Percentiles rank a stretch among this genome's conserved stretches.
Evolutionary conservation across 768 basidiomycete species (phyloP).

Genomic region (Hortiboletus campestris): DNA sequence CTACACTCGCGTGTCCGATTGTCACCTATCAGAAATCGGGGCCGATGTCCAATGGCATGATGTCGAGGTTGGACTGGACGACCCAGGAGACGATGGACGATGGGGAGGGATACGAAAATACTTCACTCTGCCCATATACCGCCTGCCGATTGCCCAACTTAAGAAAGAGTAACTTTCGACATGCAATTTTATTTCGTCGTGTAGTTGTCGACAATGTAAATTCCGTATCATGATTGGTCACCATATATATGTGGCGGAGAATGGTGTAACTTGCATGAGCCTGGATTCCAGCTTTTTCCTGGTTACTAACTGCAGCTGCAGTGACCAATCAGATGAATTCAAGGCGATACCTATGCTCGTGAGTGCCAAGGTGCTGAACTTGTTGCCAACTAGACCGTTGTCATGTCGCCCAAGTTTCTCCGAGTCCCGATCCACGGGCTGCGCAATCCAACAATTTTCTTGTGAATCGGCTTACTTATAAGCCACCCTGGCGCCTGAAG

Average conservation of each 20-base stretch:
- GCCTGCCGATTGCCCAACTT: constrained; percentile 53
- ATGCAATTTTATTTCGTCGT: background rate
- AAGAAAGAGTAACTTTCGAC: constrained; percentile 12
- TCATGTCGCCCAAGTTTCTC: constrained; percentile 13
- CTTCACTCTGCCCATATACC: constrained; percentile 74
- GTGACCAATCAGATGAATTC: no score
- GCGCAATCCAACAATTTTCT: background rate
- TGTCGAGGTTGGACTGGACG: constrained; percentile 60
- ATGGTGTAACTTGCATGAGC: no score
- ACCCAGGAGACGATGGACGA: constrained; percentile 45
- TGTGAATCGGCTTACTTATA: background rate
- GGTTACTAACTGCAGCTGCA: no score
- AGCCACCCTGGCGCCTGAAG: background rate
- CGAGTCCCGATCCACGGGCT: background rate
- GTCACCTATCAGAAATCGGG: constrained; percentile 83
- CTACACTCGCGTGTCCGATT: constrained; percentile 78
- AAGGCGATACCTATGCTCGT: background rate
- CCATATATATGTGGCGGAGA: no score
- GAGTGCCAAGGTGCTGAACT: background rate
- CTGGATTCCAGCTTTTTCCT: background rate
- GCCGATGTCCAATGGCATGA: constrained; percentile 80
- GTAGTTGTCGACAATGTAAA: background rate
- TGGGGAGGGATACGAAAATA: constrained; percentile 81
- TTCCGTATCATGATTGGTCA: background rate
- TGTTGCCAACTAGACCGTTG: constrained; percentile 16